Conservation (phyloP, 208 protist species). For the Trypanosoma boissoni region DNA sequence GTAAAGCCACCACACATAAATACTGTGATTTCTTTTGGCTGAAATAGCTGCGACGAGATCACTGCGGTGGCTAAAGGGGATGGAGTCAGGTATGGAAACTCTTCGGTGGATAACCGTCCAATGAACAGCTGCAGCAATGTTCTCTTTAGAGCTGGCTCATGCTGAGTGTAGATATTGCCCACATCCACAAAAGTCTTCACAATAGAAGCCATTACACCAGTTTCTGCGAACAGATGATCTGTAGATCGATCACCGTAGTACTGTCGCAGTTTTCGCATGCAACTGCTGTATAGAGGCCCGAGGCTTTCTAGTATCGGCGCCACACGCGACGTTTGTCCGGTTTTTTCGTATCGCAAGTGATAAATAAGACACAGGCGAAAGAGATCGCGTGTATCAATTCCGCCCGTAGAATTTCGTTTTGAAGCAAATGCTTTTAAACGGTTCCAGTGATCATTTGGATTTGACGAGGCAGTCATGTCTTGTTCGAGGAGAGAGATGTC, state of each 20-base stretch:
- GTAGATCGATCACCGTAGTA: constrained; percentile 47
- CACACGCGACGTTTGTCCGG: constrained; percentile 28
- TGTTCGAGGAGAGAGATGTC: constrained; percentile 96
- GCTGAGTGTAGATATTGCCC: constrained; percentile 98
- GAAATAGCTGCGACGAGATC: constrained; percentile 17
- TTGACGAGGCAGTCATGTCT: constrained; percentile 77
- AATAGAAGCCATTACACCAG: constrained; percentile 83
- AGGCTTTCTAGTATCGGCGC: constrained; percentile 40
- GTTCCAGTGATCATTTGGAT: constrained; percentile 67
- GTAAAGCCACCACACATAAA: constrained; percentile 89
- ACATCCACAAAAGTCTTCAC: constrained; percentile 82
- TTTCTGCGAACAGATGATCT: constrained; percentile 87
- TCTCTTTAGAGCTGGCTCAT: constrained; percentile 90
- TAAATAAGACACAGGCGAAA: constrained; percentile 82
- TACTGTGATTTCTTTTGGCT: constrained; percentile 58
- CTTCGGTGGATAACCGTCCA: constrained; percentile 40
- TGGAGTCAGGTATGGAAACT: constrained; percentile 59
- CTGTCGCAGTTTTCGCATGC: constrained; percentile 53
- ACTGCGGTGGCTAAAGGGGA: constrained; percentile 13
- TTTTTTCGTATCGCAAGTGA: constrained; percentile 73
- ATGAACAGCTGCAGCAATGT: constrained; percentile 77
- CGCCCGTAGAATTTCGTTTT: background rate
- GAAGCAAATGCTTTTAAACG: constrained; percentile 55
- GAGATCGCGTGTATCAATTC: constrained; percentile 35
- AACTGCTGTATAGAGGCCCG: constrained; percentile 29